Base-by-base conservation (phyloP, 805 yeast genomes). In the Priceomyces melissophilus region DNA sequence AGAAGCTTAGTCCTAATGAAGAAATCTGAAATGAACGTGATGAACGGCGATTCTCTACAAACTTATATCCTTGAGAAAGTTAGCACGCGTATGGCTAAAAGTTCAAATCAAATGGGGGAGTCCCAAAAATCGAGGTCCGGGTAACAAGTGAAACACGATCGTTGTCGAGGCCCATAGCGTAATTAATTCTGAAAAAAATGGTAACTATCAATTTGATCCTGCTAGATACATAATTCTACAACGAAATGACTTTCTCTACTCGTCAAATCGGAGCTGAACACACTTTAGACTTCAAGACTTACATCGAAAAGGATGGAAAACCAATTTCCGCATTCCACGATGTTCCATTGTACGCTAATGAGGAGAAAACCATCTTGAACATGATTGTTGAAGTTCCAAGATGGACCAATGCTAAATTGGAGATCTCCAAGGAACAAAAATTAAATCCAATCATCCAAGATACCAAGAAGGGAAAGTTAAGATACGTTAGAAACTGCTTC, bases 331-430 rank as follows among this genome's bases (percentile, higher is more conserved):
- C 98, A 41, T 89, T 91, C 87, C 99, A 93, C 63, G 75, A 69
- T 53, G 66, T 69, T 40, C 75, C 75, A 39, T 78, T 93, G 65
- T 90, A 83, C 60, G 97, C 98, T 57, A 93, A 91, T 70, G 87
- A 88, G 65, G 90, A 87, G 61, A 85, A 87, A 74, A 82, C 90
- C 58, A 78, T 90, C 55, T 62, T 63, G 12, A 75, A 77, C 52
- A 84, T 87, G 86, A 76, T 93, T 56, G 97, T 93, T 49, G 99
- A 93, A 72, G 89, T 93, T 52, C 99, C 99, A 63, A 85, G 98
- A 69, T 91, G 97, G 97, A 79, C 96, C 60, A 93, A 93, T 65
- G 98, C 97, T 51, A 93, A 93, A 76, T 76, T 90, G 66, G 99
- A 93, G 70, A 89, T 90, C 68, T 79, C 85, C 65, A 90, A 89